Evolutionary conservation across 495 filamentous ascomycete species (phyloP), one percentile per base, ranked within the genome.

Genomic region (Neurospora terricola): DNA sequence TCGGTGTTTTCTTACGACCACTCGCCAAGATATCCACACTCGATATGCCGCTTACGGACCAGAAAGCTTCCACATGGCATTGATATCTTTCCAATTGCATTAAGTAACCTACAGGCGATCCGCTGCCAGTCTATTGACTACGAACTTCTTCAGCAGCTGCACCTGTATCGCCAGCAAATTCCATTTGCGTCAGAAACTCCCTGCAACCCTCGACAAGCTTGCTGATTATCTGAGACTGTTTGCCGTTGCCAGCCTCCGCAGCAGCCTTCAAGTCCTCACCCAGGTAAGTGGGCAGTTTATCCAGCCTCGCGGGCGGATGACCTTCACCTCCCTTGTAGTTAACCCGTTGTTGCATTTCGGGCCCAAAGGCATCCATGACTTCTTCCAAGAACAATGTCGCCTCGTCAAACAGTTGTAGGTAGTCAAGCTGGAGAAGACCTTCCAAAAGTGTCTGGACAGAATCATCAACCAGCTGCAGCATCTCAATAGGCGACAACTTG

Each of bases 391-490:
- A 45, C 16, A 59, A 48, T 12, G 71, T 18, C 3, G 76, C 70
- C 16, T 77, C 70, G 30, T 77, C 66, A 59, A 72, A 74, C 54
- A 79, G 71, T 34, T 38, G 7, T 23, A 79, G 75, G 23, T 75
- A 78, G 69, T 79, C 72, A 18, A 79, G 73, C 6, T 72, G 73
- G 30, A 79, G 73, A n/a, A 78, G 42, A 16, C 74, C 77, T 11
- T 76, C 75, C 7, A 79, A 10, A n/a, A 77, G 73, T 3, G 75
- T 73, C n/a, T 72, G 73, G 42, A 76, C 72, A 2, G 73, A 73
- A 16, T 76, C 72, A 69, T 77, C 78, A 9, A 79, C 45, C 23
- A 76, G 62, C 66, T 77, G 71, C 16, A 79, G 43, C 62, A 77
- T 76, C 30, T 78, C 71, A 38, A 76, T 30, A 14, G 75, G 76